Evolutionary conservation across 2,329 filamentous ascomycete genomes (phyloP).

Genomic region (Clarireedia hainanense): DNA sequence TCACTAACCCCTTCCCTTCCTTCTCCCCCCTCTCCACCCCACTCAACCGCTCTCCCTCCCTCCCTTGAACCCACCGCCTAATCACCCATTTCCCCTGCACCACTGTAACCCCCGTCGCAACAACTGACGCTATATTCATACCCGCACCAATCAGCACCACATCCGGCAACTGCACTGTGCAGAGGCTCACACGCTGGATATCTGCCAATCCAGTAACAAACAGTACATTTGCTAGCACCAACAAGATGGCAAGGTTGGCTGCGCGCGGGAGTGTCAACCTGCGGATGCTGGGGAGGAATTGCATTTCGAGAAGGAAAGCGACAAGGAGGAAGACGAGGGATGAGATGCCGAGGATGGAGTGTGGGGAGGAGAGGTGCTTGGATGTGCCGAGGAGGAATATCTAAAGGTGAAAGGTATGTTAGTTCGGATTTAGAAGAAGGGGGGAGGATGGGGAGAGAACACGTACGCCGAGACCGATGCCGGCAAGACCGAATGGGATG

Average conservation of each 20-base stretch:
- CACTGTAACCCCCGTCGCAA: neutral
- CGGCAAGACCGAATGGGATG: neutral
- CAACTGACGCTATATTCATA: neutral
- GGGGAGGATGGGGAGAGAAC: neutral
- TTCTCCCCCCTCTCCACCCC: neutral
- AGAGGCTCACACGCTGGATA: slow-evolving; percentile 4
- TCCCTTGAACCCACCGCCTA: neutral
- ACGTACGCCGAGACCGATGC: neutral
- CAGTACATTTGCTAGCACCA: neutral
- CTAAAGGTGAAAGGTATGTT: neutral
- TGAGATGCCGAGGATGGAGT: neutral
- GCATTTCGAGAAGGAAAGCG: neutral
- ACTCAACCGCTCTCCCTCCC: neutral
- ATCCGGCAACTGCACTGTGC: slow-evolving; percentile 3
- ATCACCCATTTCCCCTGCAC: neutral
- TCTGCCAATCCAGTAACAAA: neutral
- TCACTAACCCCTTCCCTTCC: neutral
- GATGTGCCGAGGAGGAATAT: neutral
- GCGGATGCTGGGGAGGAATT: neutral
- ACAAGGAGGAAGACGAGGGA: neutral
- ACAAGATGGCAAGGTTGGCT: neutral
- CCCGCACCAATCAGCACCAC: neutral
- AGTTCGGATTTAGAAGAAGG: neutral
- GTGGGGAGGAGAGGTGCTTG: neutral
- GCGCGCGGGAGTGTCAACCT: neutral